Conservation (phyloP, 2,329 filamentous ascomycete genomes). For the Curvularia lunata region DNA sequence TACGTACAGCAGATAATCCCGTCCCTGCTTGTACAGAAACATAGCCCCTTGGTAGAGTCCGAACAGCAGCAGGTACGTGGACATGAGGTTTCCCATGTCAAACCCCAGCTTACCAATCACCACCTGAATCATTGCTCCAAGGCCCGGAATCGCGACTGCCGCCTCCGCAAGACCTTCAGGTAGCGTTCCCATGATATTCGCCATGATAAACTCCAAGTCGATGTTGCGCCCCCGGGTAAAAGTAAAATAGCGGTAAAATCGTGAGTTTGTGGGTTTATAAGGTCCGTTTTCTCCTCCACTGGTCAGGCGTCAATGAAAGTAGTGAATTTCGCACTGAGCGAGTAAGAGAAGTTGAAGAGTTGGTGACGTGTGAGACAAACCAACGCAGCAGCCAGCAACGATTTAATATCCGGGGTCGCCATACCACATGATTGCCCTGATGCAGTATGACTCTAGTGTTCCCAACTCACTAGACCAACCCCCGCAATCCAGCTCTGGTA, state of each 20-base stretch:
- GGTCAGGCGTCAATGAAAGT: not conserved
- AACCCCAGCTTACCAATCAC: conserved; percentile 46
- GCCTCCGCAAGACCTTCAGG: conserved; percentile 11
- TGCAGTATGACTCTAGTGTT: not conserved
- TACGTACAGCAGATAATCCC: conserved; percentile 5
- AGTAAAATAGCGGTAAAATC: not conserved
- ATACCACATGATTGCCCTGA: not conserved
- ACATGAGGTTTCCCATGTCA: conserved; percentile 56
- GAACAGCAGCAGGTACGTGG: conserved; percentile 52
- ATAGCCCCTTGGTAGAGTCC: conserved; percentile 48
- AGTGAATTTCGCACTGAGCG: not conserved
- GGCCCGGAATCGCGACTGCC: conserved; percentile 5
- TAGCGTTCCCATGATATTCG: not conserved
- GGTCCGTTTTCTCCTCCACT: not conserved
- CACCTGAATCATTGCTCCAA: conserved; percentile 11
- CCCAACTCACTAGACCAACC: not conserved
- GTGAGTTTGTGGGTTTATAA: too few relatives aligned
- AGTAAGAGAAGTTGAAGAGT: not conserved
- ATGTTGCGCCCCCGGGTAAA: too few relatives aligned
- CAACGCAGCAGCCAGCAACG: not conserved
- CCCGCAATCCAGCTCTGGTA: not conserved
- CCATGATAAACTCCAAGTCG: not conserved
- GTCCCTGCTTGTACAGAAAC: conserved; percentile 44
- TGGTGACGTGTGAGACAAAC: too few relatives aligned
- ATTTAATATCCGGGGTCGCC: not conserved